phyloP scores from a whole-genome alignment of 805 yeast genomes.

The Teunomyces stri region DNA sequence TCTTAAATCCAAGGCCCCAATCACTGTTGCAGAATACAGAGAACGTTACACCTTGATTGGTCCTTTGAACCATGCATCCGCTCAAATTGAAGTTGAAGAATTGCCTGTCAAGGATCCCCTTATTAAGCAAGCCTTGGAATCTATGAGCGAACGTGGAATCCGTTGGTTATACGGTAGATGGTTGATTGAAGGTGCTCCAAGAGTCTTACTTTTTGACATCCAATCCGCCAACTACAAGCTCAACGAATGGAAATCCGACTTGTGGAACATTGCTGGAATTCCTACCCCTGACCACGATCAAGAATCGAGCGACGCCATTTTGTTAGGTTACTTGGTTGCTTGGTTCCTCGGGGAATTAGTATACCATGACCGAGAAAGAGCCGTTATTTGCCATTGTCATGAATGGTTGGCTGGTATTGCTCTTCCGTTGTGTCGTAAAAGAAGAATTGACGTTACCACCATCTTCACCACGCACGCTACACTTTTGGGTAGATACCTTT shows the following conservation, averaged over 20 bases:
- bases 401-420: conserved; percentile 99
- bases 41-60: conserved; percentile 86
- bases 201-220: conserved; percentile 85
- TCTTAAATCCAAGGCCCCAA: conserved; percentile 93
- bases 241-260: conserved; percentile 91
- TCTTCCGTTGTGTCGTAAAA: conserved; percentile 84
- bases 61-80: conserved; percentile 71
- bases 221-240: conserved; percentile 66
- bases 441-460: conserved; percentile 90
- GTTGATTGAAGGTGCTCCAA: conserved; percentile 97
- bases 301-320: conserved; percentile 89
- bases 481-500: conserved; percentile 85
- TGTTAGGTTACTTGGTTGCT: conserved; percentile 89
- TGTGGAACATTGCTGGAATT: conserved; percentile 88
- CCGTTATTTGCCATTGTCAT: conserved; percentile 91
- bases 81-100: conserved; percentile 80
- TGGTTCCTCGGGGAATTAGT: conserved; percentile 96
- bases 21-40: conserved; percentile 89
- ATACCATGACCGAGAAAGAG: conserved; percentile 78
- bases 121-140: conserved; percentile 61
- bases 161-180: conserved; percentile 87
- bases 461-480: conserved; percentile 98
- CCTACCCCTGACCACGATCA: conserved; percentile 88
- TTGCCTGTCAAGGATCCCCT: conserved; percentile 54
- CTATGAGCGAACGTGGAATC: conserved; percentile 82